Base-by-base conservation (phyloP, 1,139 yeast genomes). In the Blastobotrys persicus region DNA sequence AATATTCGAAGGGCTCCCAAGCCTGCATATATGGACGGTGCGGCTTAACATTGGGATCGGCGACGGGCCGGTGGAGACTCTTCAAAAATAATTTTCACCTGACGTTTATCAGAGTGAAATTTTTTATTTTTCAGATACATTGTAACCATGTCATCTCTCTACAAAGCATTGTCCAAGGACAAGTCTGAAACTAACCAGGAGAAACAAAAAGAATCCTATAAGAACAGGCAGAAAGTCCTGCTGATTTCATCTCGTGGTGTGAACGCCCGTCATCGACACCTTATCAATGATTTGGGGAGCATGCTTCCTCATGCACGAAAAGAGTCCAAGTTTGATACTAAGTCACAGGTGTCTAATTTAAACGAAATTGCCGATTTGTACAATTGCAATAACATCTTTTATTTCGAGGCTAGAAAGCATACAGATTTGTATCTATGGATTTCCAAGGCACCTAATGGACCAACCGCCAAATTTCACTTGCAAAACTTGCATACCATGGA, bases 361-460 rank as follows among this genome's bases (percentile, higher is more conserved):
- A 92, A 92, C 64, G 98, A 92, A 72, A 87, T 91, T 56, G 98
- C 98, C 2, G 98, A 94, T 66, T 76, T 94, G 57, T 89, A 92
- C 78, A 92, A 92, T 76, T 94, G 99, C 78, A 94, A 92, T 73
- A 92, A 92, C 67, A 81, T 94, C 59, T 75, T 89, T 69, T 92
- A 87, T 68, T 94, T 94, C 65, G 99, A 92, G 71, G 91, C 96
- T 52, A 83, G 98, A 74, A 92, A 94, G 72, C 98, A 92, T 70
- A 88, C 84, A 70, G 99, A 92, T 72, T 80, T 92, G 65, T 92
- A 94, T 69, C 71, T 92, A 68, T 92, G 98, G 97, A 70, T 92
- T 58, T 79, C 96, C 38, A 91, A 92, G 71, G 95, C 98, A 23
- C 98, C 98, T 44, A 92, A 92, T 67, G 99, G 99, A 1, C 99